phyloP scores from a whole-genome alignment of 176 grass and related monocot species.

The Zea mays region Zm-B73-REFERENCE-NAM-5.0 NC_050103.1:76974501-76975000 shows the following conservation, averaged over 20 bases:
- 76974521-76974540: conserved; percentile 55
- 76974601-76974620: conserved; percentile 57
- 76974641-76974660: conserved; percentile 62
- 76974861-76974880: background rate
- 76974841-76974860: conserved; percentile 73
- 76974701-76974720: conserved; percentile 59
- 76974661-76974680: conserved; percentile 84
- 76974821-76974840: conserved; percentile 68
- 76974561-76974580: conserved; percentile 71
- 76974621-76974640: conserved; percentile 45
- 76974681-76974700: conserved; percentile 66
- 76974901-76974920: no score
- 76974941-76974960: conserved; percentile 34
- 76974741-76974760: conserved; percentile 74
- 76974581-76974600: conserved; percentile 58
- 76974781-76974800: conserved; percentile 53
- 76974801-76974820: conserved; percentile 52
- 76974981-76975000: conserved; percentile 76
- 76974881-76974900: no score
- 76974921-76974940: no score
- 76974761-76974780: conserved; percentile 56
- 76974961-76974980: conserved; percentile 47
- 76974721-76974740: conserved; percentile 69
- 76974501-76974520: conserved; percentile 81
- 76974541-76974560: conserved; percentile 74